These are phyloP conservation scores for Podaxis sp. DNA, from an alignment of 768 basidiomycete genomes.

Conservation along the genomic window DNA sequence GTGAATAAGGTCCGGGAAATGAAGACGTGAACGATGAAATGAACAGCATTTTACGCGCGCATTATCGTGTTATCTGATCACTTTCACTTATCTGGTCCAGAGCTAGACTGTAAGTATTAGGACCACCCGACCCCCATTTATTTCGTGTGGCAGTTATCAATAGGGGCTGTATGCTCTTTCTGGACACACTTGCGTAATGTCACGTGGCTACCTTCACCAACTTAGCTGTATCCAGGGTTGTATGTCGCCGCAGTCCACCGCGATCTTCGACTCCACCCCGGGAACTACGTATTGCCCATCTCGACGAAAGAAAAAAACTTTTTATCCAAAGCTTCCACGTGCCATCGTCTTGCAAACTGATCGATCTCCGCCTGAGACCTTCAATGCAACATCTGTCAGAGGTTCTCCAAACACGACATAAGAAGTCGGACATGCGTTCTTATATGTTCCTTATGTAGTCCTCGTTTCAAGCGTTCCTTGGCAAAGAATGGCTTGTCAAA, in stretches of 20 bases:
- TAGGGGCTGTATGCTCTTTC: neutral
- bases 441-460: conserved; percentile 38
- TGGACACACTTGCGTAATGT: neutral
- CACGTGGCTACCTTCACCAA: neutral
- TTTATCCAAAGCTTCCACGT: neutral
- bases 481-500: conserved; percentile 76
- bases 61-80: neutral
- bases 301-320: no score
- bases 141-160: no score
- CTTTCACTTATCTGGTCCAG: neutral
- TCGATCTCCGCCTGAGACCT: neutral
- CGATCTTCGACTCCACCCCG: no score
- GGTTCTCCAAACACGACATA: neutral
- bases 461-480: conserved; percentile 51
- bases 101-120: neutral
- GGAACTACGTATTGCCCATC: no score
- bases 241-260: no score
- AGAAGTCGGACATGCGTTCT: neutral
- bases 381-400: conserved; percentile 5
- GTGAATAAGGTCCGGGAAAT: neutral
- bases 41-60: neutral
- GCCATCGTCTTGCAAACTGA: neutral
- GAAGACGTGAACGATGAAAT: neutral
- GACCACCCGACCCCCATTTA: no score
- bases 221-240: neutral